Base-by-base conservation (phyloP, 495 filamentous ascomycete species). In the Amniculicola lignicola region DNA sequence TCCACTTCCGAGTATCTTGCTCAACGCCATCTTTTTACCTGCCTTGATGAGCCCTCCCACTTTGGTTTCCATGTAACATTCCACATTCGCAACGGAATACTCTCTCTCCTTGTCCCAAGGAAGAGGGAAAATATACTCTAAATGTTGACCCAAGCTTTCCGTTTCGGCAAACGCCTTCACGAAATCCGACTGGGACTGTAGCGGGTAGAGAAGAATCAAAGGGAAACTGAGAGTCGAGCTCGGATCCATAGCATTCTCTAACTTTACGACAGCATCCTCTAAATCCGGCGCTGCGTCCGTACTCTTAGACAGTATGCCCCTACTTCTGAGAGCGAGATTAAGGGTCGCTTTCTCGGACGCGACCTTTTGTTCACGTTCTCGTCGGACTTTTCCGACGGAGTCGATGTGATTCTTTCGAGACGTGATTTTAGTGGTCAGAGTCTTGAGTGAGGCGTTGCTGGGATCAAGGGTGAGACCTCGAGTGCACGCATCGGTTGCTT, bases 11-110 rank as follows among this genome's bases (percentile, higher is more conserved):
- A 97, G 70, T 47, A 88, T 78, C 73, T 90, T 86, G 56, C 88
- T 64, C 56, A 96, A 66, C 18, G 82, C 74, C 48, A 89, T 71
- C 67, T 90, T 94, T 79, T 85, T 89, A n/a, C 93, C 92, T 0
- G 88, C 84, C 71, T 94, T 96, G 51, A 92, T 77, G 61, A 98
- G 62, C 10, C 93, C 94, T 0, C 91, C 90, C 0, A 75, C 72
- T 14, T 74, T 65, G 1, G 89, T 97, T 74, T 96, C 88, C 77
- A 91, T 87, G 67, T 86, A 98, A 60, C 87, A 91, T 62, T 96
- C 90, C n/a, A 96, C 87, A 6, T 62, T 68, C 5, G 74, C 69
- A 0, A 74, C 61, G 7, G 70, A 75, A 61, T 95, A 96, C 62
- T 86, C 85, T 3, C 78, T 71, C 59, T 78, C 73, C 14, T 66